These are phyloP conservation scores for Saccharomycopsis schoenii DNA, from an alignment of 805 yeast genomes.

Conservation along the genomic window DNA sequence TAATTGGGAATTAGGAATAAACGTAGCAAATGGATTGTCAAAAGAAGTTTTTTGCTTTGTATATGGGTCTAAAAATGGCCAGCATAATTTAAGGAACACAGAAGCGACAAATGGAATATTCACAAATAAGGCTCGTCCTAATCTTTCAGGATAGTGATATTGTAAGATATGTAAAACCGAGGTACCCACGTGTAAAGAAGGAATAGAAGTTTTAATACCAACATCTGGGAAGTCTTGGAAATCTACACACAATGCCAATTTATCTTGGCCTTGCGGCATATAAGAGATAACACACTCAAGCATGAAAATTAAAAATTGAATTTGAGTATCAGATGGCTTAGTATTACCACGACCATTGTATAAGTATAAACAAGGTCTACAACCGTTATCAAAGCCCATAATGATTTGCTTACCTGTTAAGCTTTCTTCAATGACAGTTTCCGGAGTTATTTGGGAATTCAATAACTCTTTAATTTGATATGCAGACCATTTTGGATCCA, in stretches of 20 bases:
- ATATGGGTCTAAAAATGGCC: slow-evolving; percentile 50
- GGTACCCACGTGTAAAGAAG: slow-evolving; percentile 43
- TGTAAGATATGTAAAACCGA: slow-evolving; percentile 44
- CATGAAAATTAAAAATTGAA: slow-evolving; percentile 49
- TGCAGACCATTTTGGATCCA: slow-evolving; percentile 4
- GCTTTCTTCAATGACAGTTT: slow-evolving; percentile 37
- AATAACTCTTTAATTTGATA: slow-evolving; percentile 21
- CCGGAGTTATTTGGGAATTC: slow-evolving; percentile 29
- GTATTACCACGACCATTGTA: slow-evolving; percentile 49
- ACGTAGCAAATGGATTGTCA: slow-evolving; percentile 47
- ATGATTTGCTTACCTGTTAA: slow-evolving; percentile 45
- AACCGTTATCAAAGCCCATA: slow-evolving; percentile 44
- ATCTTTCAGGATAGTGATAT: slow-evolving; percentile 49
- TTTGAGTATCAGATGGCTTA: slow-evolving; percentile 40
- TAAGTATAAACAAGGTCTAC: slow-evolving; percentile 43
- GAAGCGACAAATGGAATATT: slow-evolving; percentile 50
- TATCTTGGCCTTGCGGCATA: slow-evolving; percentile 52
- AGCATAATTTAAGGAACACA: slow-evolving; percentile 45
- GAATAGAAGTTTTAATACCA: slow-evolving; percentile 29
- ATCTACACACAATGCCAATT: slow-evolving; percentile 44
- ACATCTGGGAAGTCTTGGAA: slow-evolving; percentile 35
- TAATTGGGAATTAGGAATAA: slow-evolving; percentile 43
- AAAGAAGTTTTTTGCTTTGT: slow-evolving; percentile 48
- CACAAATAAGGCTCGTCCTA: slow-evolving; percentile 43
- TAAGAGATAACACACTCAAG: slow-evolving; percentile 41